Base-by-base conservation (phyloP, 352 stramenopile species). In the Phytopythium boreale region DNA sequence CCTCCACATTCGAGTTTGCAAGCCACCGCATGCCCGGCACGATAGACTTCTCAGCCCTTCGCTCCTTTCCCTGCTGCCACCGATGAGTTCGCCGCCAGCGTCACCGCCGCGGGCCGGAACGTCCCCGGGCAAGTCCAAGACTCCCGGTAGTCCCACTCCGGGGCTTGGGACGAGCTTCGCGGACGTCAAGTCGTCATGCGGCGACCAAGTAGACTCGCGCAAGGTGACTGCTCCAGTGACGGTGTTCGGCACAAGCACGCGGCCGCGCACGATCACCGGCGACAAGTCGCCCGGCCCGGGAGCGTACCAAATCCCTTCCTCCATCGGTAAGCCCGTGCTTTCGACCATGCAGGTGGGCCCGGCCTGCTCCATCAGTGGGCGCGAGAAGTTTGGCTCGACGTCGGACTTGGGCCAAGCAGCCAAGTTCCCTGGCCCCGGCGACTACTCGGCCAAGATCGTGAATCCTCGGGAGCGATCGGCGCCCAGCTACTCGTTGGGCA, bases 301-400 rank as follows among this genome's bases (percentile, higher is more conserved):
- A 0, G 67, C 73, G 14, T 90, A 91, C 56, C 77, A 88, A 65
- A 87, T 91, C 39, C 80, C 82, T 43, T 88, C 84, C 20, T 82
- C 82, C 2, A 90, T 93, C 50, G 80, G 80, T 43, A 89, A 88
- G 47, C 79, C 84, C 22, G 75, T 90, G 41, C 64, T 90, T 20
- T 90, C 81, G 27, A 92, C 83, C 3, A 90, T 90, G 72, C 14
- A 29, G 0, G 64, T 75, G 34, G 84, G 80, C 0, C 81, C 84
- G 20, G 62, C 80, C 1, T 90, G 75, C 34, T 90, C 84, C 24
- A 88, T 93, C 70, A 87, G 75, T 22, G 84, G 84, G 10, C 82
- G 84, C 50, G 84, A 93, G 67, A 91, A 91, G 67, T 93, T 93
- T 63, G 82, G 84, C 36, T 91, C 82, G 11, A 88, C 82, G 4